Evolutionary conservation across 2,329 filamentous ascomycete species (phyloP).

Genomic region (Aureobasidium sp.): DNA sequence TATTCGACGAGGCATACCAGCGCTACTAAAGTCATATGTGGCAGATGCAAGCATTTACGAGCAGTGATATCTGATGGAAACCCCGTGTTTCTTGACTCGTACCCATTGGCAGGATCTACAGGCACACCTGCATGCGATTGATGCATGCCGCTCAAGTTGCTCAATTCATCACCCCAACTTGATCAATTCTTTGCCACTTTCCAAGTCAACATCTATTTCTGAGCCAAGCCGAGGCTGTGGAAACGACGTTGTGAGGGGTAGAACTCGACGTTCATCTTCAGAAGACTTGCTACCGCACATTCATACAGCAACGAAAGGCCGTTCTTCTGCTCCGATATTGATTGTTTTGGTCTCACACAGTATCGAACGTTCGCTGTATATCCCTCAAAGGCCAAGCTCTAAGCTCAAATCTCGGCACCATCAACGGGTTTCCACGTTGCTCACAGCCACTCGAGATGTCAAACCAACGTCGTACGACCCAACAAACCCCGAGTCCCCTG

Average conservation of each 20-base stretch:
- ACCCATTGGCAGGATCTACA: not conserved
- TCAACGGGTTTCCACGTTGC: conserved; percentile 9
- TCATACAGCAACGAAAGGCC: not conserved
- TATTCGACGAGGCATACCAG: not conserved
- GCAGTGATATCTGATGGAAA: not conserved
- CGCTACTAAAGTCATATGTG: not conserved
- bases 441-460: conserved; percentile 8
- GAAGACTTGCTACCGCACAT: not conserved
- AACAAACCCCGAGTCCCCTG: conserved; percentile 28
- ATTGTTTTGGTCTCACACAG: conserved; percentile 1
- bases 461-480: conserved; percentile 7
- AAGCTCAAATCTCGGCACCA: not conserved
- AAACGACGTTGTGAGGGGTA: not conserved
- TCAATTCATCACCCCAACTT: not conserved
- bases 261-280: not conserved
- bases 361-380: conserved; percentile 7
- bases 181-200: not conserved
- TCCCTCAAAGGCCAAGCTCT: not conserved
- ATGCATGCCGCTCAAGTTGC: not conserved
- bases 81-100: not conserved
- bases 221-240: not conserved
- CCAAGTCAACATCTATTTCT: not conserved
- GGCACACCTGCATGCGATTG: not conserved
- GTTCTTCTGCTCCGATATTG: conserved; percentile 1
- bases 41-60: not conserved